Evolutionary conservation across 345 rosid genomes (phyloP).

Genomic region (Cardamine occulta): DNA sequence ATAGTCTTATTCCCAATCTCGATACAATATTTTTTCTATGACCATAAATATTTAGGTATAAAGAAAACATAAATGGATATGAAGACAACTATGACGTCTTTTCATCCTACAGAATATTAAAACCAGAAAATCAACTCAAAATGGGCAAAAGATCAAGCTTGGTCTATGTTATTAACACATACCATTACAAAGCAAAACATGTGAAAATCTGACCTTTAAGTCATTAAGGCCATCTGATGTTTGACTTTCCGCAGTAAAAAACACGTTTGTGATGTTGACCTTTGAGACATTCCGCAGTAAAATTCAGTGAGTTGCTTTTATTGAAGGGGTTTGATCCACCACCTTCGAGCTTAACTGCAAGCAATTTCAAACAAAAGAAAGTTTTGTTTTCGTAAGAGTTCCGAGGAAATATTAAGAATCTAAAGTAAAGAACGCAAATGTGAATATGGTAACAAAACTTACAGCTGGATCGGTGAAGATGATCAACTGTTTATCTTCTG

Average conservation of each 20-base stretch:
- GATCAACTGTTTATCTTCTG: constrained; percentile 81
- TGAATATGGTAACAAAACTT: constrained; percentile 45
- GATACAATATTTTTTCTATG: background rate
- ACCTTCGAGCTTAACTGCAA: constrained; percentile 79
- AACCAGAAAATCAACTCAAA: no score
- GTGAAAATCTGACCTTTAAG: background rate
- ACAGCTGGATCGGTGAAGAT: constrained; percentile 93
- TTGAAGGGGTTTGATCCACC: constrained; percentile 58
- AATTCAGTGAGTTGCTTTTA: constrained; percentile 1
- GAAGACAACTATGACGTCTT: background rate
- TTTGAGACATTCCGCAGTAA: background rate
- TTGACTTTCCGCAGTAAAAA: background rate
- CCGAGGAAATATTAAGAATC: background rate
- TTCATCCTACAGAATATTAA: no score
- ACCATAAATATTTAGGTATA: background rate
- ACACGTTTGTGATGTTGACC: background rate
- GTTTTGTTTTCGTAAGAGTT: background rate
- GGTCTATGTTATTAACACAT: background rate
- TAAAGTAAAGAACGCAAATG: constrained; percentile 12
- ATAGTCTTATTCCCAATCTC: no score
- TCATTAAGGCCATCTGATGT: background rate
- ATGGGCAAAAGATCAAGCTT: background rate
- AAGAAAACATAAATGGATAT: no score
- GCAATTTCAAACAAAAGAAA: background rate
- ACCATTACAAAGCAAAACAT: background rate